These are phyloP conservation scores for Apocynum venetum DNA, from an alignment of 257 asterid species.

Conservation along the genomic window DNA sequence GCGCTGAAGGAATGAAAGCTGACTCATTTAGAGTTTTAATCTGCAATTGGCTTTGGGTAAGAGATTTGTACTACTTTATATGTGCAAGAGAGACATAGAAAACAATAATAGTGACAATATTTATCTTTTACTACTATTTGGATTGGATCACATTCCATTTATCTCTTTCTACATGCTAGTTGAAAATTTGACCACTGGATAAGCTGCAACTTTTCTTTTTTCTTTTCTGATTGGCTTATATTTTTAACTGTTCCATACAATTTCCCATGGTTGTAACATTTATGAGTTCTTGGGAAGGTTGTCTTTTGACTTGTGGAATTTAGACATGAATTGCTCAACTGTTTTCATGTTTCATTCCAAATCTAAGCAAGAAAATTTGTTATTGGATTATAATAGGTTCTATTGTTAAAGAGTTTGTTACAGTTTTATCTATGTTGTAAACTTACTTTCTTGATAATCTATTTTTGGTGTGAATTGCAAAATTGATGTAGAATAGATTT, in stretches of 20 bases:
- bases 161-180: conserved; percentile 12
- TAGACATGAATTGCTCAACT: not conserved
- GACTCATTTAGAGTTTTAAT: not conserved
- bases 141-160: conserved; percentile 9
- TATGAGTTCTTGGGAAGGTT: not conserved
- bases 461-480: not conserved
- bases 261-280: not conserved
- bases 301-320: not conserved
- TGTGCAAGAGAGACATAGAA: not conserved
- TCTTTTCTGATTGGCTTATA: not conserved
- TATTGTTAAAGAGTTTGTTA: not conserved
- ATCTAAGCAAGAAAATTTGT: not conserved
- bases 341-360: not conserved
- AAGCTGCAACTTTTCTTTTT: not conserved
- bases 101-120: not conserved
- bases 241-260: not conserved
- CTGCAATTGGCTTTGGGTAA: conserved; percentile 21
- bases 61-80: conserved; percentile 23
- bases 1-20: not conserved
- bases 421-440: not conserved
- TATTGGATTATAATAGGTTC: not conserved
- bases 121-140: not conserved
- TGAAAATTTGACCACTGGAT: conserved; percentile 3
- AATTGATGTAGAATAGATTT: not conserved
- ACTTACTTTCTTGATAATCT: not conserved